Conservation (phyloP, 805 yeast genomes). For the Vanderwaltozyma verrucispora region DNA sequence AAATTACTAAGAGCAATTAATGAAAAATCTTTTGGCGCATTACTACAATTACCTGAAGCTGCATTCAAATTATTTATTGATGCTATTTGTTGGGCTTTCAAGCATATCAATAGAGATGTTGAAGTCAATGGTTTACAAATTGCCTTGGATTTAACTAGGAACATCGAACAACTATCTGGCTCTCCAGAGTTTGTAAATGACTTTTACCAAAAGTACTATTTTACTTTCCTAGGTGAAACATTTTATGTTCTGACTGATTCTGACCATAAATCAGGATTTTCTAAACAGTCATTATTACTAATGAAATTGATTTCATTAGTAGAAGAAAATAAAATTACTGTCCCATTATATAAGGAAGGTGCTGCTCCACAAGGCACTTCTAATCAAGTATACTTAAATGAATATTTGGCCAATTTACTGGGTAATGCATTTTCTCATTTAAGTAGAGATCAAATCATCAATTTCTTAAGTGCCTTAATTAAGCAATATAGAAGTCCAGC, state of each 20-base stretch:
- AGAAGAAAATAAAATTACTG: slow-evolving; percentile 60
- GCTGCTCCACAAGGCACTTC: slow-evolving; percentile 81
- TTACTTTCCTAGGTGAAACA: slow-evolving; percentile 83
- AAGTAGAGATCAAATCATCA: slow-evolving; percentile 70
- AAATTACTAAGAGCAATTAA: slow-evolving; percentile 81
- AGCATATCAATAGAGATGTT: slow-evolving; percentile 94
- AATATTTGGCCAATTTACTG: slow-evolving; percentile 73
- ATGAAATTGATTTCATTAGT: slow-evolving; percentile 78
- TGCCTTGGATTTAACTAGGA: slow-evolving; percentile 71
- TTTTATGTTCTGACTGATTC: slow-evolving; percentile 91
- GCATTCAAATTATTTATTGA: slow-evolving; percentile 86
- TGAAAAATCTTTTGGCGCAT: slow-evolving; percentile 72
- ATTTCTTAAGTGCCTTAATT: slow-evolving; percentile 69
- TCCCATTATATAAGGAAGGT: slow-evolving; percentile 70
- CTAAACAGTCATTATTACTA: slow-evolving; percentile 73
- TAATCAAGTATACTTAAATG: slow-evolving; percentile 67
- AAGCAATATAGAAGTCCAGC: slow-evolving; percentile 59
- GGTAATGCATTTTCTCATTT: slow-evolving; percentile 87
- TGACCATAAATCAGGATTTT: slow-evolving; percentile 95
- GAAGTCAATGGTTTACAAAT: slow-evolving; percentile 84
- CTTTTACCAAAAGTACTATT: slow-evolving; percentile 80
- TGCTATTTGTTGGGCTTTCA: slow-evolving; percentile 96
- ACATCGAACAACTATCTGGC: slow-evolving; percentile 66
- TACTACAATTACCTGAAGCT: slow-evolving; percentile 79
- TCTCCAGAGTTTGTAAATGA: slow-evolving; percentile 57